Evolutionary conservation across 2,329 filamentous ascomycete genomes (phyloP).

Genomic region (Trichoderma sp.): DNA sequence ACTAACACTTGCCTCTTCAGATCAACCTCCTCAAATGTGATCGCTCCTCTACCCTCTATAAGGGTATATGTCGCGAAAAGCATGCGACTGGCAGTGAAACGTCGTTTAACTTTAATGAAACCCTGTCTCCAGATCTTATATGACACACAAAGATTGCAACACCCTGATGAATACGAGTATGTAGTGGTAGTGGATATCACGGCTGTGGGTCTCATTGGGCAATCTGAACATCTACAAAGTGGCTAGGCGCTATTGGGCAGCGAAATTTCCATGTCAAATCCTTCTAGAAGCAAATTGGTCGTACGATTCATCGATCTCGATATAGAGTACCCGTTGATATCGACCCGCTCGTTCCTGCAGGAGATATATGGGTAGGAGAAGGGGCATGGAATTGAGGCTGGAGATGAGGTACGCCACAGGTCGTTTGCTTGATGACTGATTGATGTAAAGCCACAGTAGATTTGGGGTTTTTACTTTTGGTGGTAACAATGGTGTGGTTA

Average conservation of each 20-base stretch:
- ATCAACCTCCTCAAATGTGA: background rate
- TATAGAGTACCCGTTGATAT: background rate
- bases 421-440: background rate
- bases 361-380: background rate
- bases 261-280: background rate
- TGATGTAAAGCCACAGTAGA: background rate
- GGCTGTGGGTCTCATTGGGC: background rate
- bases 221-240: background rate
- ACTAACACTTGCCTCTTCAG: background rate
- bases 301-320: background rate
- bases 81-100: background rate
- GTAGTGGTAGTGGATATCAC: background rate
- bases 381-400: background rate
- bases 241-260: background rate
- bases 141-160: background rate
- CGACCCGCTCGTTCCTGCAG: conserved; percentile 15
- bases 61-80: background rate
- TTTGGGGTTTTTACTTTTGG: background rate
- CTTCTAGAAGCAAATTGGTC: background rate
- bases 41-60: background rate
- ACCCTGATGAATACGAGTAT: background rate
- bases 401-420: background rate
- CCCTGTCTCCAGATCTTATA: too few relatives aligned
- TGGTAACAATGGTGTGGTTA: background rate
- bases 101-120: background rate